phyloP scores from a whole-genome alignment of 306 rosid genomes.

The Citrullus mucosospermus region DNA sequence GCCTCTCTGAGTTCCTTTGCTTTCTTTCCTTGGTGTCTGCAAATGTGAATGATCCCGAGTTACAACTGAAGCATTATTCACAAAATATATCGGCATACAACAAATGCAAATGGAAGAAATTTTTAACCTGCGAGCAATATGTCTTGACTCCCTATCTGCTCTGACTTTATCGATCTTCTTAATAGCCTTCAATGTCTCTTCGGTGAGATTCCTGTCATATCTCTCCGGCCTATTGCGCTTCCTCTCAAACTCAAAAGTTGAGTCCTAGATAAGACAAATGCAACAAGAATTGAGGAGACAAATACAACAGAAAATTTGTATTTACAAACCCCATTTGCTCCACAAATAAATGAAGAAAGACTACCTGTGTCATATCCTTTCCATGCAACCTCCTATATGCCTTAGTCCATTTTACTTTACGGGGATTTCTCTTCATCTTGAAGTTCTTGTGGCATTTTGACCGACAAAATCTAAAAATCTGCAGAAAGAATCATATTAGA shows the following conservation, averaged over 20 bases:
- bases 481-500: neutral
- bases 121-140: constrained; percentile 33
- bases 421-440: constrained; percentile 94
- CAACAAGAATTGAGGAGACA: neutral
- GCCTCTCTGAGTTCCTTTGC: constrained; percentile 22
- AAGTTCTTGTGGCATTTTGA: constrained; percentile 95
- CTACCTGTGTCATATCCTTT: constrained; percentile 91
- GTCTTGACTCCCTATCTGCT: constrained; percentile 31
- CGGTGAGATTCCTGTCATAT: constrained; percentile 60
- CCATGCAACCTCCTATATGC: constrained; percentile 68
- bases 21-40: constrained; percentile 44
- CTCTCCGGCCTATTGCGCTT: constrained; percentile 80
- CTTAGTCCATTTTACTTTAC: constrained; percentile 88
- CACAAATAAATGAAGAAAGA: neutral
- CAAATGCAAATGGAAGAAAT: neutral
- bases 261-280: constrained; percentile 29
- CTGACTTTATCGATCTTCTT: constrained; percentile 64
- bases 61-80: neutral
- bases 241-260: constrained; percentile 91
- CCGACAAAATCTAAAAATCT: constrained; percentile 84
- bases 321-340: neutral
- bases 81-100: neutral
- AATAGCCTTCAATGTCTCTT: constrained; percentile 50
- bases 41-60: neutral
- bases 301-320: neutral